A percentile compares a stretch with the other conserved stretches of the same genome.
phyloP scores from a whole-genome alignment of 2,329 filamentous ascomycete species.

The Cryoendolithus antarcticus region DNA sequence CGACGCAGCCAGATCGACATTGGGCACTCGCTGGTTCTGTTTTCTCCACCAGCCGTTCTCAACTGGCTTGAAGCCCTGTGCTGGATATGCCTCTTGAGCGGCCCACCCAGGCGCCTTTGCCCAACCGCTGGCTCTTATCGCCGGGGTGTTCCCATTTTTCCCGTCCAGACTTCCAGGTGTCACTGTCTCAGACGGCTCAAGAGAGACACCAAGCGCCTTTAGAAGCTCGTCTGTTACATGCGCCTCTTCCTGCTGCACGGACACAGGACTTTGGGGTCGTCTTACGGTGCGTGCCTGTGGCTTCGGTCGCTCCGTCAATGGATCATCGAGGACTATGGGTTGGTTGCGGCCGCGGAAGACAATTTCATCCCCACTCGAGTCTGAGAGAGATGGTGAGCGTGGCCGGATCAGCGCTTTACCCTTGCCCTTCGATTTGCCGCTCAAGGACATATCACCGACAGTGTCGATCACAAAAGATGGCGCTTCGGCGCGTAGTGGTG shows the following conservation, averaged over 20 bases:
- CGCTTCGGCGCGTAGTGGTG: constrained; percentile 6
- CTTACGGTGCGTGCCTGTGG: neutral
- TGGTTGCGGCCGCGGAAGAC: constrained; percentile 47
- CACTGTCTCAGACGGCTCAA: too few species aligned
- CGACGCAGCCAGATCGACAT: too few species aligned
- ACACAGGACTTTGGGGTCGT: too few species aligned
- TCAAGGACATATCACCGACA: constrained; percentile 18
- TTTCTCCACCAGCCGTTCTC: too few species aligned
- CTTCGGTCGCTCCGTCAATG: constrained; percentile 3
- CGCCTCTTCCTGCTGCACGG: neutral
- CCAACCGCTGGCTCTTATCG: too few species aligned
- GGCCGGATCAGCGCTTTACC: constrained; percentile 15
- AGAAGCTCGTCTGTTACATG: constrained; percentile 15
- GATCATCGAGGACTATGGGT: constrained; percentile 16
- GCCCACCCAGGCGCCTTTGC: too few species aligned
- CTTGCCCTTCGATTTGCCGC: constrained; percentile 6
- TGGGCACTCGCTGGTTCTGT: too few species aligned
- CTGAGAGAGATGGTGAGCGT: constrained; percentile 33
- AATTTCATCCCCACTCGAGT: constrained; percentile 63
- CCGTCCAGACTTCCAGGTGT: too few species aligned
- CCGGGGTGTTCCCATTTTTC: too few species aligned
- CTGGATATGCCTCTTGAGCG: too few species aligned
- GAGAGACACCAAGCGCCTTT: constrained; percentile 6
- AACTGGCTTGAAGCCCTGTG: too few species aligned
- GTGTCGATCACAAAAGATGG: constrained; percentile 22